Evolutionary conservation across 345 rosid species (phyloP), one percentile per base, ranked within the genome.

Genomic region (Stellera chamaejasme): DNA sequence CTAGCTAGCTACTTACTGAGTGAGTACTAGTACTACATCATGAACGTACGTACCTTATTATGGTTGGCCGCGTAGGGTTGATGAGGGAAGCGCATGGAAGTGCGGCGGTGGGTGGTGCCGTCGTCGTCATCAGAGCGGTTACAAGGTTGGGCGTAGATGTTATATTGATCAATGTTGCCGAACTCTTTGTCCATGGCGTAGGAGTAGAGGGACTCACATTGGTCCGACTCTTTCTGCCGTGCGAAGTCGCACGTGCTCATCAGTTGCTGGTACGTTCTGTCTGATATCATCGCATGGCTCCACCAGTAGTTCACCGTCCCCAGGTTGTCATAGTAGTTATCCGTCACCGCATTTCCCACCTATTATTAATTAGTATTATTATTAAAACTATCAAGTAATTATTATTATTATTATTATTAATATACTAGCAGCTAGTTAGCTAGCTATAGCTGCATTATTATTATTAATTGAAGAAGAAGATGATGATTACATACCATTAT

Each of bases 271-370:
- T 87, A 94, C 2, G 97, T 94, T 61, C 60, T 67, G 36, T 94
- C 99, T 0, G 99, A 94, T 44, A 94, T 94, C 96, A 87, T 94
- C 1, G 99, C 99, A 54, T 94, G 99, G 69, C 97, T 94, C 99
- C 99, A 94, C 97, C 99, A 94, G 52, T 84, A 94, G 23, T 85
- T 80, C 67, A 94, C 99, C 8, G 99, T 94, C 58, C 99, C 99
- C 5, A 90, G 73, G 71, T 90, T 94, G 65, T 94, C 97, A 50
- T 85, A 87, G 69, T 90, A 87, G 65, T 81, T 85, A 66, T 94
- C 96, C 13, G 93, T 94, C 19, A 90, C 99, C 2, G 99, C 99
- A 68, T 94, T 94, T 32, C 99, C 97, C 11, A 94, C 97, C 99
- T 94, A 19, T 19, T 19, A 19, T 19, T 19, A 19, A 19, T 19